A percentile compares a stretch with the other conserved stretches of the same genome.
Conservation (phyloP, 805 yeast species). For the Wickerhamomyces ciferrii region DNA sequence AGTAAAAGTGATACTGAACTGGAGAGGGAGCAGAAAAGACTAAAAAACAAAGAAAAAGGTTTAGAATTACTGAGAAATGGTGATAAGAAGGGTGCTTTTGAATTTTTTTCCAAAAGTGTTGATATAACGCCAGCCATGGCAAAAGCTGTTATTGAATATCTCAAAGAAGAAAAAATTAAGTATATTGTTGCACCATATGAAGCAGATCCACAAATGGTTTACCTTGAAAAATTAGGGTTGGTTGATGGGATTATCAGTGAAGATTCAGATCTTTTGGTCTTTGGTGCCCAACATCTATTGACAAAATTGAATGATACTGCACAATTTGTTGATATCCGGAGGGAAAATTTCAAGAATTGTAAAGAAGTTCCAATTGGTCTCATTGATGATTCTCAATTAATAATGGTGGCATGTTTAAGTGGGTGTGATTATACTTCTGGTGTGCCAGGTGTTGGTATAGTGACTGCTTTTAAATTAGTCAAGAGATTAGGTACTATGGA, state of each 20-base stretch:
- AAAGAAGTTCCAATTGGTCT: slow-evolving; percentile 43
- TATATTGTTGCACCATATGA: slow-evolving; percentile 96
- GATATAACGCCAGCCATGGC: slow-evolving; percentile 92
- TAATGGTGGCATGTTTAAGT: slow-evolving; percentile 79
- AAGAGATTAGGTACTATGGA: slow-evolving; percentile 46
- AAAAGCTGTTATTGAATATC: slow-evolving; percentile 68
- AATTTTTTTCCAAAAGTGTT: slow-evolving; percentile 70
- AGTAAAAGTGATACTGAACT: slow-evolving; percentile 70
- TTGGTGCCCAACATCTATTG: slow-evolving; percentile 73
- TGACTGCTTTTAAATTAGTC: slow-evolving; percentile 64
- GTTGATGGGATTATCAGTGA: slow-evolving; percentile 89
- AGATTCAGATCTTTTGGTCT: slow-evolving; percentile 87
- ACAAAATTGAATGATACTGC: slow-evolving; percentile 77
- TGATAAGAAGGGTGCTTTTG: slow-evolving; percentile 55
- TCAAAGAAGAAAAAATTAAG: slow-evolving; percentile 50
- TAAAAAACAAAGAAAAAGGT: slow-evolving; percentile 54
- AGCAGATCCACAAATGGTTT: slow-evolving; percentile 97
- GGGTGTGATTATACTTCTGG: slow-evolving; percentile 98
- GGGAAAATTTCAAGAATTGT: slow-evolving; percentile 48
- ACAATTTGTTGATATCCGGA: slow-evolving; percentile 62
- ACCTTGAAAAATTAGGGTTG: slow-evolving; percentile 64
- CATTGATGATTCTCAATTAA: slow-evolving; percentile 51
- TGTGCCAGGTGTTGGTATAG: slow-evolving; percentile 72
- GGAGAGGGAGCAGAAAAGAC: slow-evolving; percentile 55
- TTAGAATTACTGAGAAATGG: slow-evolving; percentile 45